phyloP scores from a whole-genome alignment of 1,284 basidiomycete genomes.

The Irpex lacteus region DNA sequence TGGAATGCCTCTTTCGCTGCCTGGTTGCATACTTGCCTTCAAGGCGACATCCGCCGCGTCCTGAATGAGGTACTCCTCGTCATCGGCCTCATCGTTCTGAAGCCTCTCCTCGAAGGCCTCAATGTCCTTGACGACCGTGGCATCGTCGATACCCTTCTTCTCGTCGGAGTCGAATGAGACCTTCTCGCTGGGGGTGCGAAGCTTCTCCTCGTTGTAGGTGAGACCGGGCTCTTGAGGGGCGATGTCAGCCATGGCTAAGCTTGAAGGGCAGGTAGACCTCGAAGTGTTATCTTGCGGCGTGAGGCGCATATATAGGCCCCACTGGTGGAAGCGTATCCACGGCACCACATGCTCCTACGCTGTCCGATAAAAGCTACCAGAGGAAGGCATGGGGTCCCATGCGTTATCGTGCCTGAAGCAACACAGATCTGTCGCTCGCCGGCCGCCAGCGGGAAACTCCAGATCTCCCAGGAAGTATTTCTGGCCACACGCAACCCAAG shows the following conservation, averaged over 20 bases:
- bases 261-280: slow-evolving; percentile 3
- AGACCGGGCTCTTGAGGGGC: slow-evolving; percentile 4
- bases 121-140: slow-evolving; percentile 26
- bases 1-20: background rate
- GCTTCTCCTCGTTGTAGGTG: slow-evolving; percentile 22
- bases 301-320: slow-evolving; percentile 2
- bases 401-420: slow-evolving; percentile 8
- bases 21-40: slow-evolving; percentile 27
- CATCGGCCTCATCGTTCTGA: slow-evolving; percentile 27
- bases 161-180: slow-evolving; percentile 12
- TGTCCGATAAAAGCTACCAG: background rate
- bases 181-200: slow-evolving; percentile 22
- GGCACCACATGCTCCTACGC: background rate
- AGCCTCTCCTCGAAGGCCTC: slow-evolving; percentile 38
- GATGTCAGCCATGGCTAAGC: slow-evolving; percentile 8
- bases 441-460: background rate
- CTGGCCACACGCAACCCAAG: background rate
- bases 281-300: background rate
- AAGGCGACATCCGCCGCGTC: slow-evolving; percentile 35
- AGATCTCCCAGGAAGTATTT: background rate
- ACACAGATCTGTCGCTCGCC: background rate
- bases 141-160: slow-evolving; percentile 20
- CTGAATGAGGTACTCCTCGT: slow-evolving; percentile 31
- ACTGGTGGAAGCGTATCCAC: slow-evolving; percentile 2
- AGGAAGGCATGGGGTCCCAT: slow-evolving; percentile 4